phyloP scores from a whole-genome alignment of 192 early-diverging fungal genomes.

The Linnemannia hyalina region DNA sequence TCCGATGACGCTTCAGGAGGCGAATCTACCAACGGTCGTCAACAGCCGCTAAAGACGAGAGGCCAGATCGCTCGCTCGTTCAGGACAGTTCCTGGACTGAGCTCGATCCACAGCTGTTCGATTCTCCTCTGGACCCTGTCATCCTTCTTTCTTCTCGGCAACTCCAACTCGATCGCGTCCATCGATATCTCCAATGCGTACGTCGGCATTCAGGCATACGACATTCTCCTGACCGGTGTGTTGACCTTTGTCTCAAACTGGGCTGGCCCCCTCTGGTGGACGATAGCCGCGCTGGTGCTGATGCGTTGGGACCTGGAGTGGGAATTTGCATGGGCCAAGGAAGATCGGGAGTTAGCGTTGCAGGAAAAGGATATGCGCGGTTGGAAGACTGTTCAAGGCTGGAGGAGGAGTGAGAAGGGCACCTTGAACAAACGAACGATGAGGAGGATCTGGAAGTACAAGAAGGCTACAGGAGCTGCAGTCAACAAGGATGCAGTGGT shows the following conservation, averaged over 20 bases:
- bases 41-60: neutral
- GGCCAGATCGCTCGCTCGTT: neutral
- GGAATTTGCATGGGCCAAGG: conserved; percentile 26
- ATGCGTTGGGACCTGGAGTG: conserved; percentile 48
- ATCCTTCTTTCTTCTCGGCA: conserved; percentile 79
- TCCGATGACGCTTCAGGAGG: neutral
- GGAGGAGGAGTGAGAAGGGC: conserved; percentile 28
- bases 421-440: conserved; percentile 24
- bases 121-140: conserved; percentile 63
- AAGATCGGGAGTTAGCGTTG: neutral
- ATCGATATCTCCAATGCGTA: conserved; percentile 85
- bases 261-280: conserved; percentile 80
- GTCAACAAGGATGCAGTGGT: neutral
- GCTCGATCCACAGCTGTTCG: conserved; percentile 47
- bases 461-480: conserved; percentile 5
- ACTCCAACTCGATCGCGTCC: conserved; percentile 84
- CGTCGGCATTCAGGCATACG: conserved; percentile 77
- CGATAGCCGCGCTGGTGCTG: conserved; percentile 55
- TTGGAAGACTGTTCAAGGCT: conserved; percentile 22
- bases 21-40: neutral
- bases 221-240: conserved; percentile 69
- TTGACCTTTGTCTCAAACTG: conserved; percentile 81
- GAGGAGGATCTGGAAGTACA: conserved; percentile 18
- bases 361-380: conserved; percentile 11
- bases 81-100: conserved; percentile 27